Percentiles rank a stretch among this genome's conserved stretches.
phyloP scores from a whole-genome alignment of 2,329 filamentous ascomycete genomes.

The Thielaviopsis ethacetica region DNA sequence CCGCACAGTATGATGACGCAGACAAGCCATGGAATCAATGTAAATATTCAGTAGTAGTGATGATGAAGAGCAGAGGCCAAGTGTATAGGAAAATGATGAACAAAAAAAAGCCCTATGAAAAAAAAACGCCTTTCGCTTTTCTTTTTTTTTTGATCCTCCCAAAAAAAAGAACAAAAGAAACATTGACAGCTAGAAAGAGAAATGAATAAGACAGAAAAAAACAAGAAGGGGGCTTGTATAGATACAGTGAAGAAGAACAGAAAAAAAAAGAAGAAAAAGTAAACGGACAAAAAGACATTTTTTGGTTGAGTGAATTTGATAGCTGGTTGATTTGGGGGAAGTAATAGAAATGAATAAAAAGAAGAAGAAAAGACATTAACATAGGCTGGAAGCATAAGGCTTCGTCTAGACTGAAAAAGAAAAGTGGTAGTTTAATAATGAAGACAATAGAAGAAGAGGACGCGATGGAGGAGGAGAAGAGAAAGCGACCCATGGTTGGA shows the following conservation, averaged over 20 bases:
- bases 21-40: background rate
- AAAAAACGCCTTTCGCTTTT: background rate
- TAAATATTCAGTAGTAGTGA: background rate
- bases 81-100: background rate
- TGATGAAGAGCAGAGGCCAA: background rate
- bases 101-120: background rate
- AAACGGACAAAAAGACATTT: background rate
- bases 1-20: background rate
- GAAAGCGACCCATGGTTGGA: too few relatives aligned
- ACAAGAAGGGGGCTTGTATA: background rate
- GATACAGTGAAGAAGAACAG: background rate
- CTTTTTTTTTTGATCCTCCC: background rate
- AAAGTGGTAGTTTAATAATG: background rate
- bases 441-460: background rate
- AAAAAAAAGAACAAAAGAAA: background rate
- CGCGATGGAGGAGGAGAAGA: too few relatives aligned
- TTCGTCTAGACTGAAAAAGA: background rate
- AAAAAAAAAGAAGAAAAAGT: background rate
- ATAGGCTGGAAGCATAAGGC: background rate
- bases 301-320: background rate
- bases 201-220: background rate
- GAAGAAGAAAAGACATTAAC: slow-evolving; percentile 3
- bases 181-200: background rate
- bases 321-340: too few relatives aligned
- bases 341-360: background rate